Base-by-base conservation (phyloP, 768 basidiomycete species). In the Auricularia heimuer region DNA sequence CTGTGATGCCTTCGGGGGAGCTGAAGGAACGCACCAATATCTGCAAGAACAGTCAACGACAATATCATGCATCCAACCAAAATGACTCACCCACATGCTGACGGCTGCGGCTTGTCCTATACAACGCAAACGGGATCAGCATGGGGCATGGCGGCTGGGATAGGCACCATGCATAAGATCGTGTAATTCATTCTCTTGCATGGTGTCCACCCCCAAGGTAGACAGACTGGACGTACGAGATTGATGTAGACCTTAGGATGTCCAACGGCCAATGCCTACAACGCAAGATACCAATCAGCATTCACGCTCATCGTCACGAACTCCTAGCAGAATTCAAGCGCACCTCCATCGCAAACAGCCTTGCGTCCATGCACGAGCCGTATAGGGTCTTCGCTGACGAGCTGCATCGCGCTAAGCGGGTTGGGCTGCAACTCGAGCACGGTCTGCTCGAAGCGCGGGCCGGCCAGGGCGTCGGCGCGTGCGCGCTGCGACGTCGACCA, bases 241-340 rank as follows among this genome's bases (percentile, higher is more conserved):
- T 98, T 98, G 75, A 99, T 94, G 72, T 84, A 98, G 66, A 98
- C 86, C 80, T 94, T 95, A 4, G 97, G 97, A 74, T 99, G 97
- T 29, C 97, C 35, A 99, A 82, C 54, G 97, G 85, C 11, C 97
- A 73, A 87, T 88, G 76, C 96, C 96, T 98, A 73, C 0, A 62
- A 12, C 51, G 58, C 42, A n/a, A 63, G 62, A 34, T 51, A 63
- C 16, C 62, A 63, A 60, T 54, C 42, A n/a, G 29, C 18, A 12
- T 29, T 29, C 29, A 29, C 29, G 29, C 29, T 29, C 29, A 29
- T 29, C 54, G 44, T 24, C 47, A 60, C 34, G 39, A 61, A 42
- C 4, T 56, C n/a, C 11, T 10, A 29, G 56, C 56, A 8, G 11
- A 79, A 4, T 3, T 7, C 39, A 42, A 42, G 29, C 92, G 70